These are phyloP conservation scores for Quercus mongolica DNA, from an alignment of 306 rosid species.

Conservation along the genomic window DNA sequence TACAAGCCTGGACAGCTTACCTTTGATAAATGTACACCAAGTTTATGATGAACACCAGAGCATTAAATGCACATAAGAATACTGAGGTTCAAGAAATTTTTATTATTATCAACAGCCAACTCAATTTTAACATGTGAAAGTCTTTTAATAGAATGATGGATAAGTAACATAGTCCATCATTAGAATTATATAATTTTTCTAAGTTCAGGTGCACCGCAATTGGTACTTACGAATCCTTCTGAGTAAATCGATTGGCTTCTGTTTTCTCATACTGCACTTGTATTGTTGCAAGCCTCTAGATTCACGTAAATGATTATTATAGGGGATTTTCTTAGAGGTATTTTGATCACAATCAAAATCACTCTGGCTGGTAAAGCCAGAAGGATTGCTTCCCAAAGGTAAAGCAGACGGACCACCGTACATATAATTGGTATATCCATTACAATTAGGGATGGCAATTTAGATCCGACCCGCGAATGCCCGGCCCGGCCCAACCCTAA, in stretches of 20 bases:
- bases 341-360: conserved; percentile 25
- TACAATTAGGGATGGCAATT: neutral
- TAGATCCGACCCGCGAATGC: too few relatives aligned
- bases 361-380: conserved; percentile 17
- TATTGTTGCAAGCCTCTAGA: conserved; percentile 47
- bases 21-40: conserved; percentile 83
- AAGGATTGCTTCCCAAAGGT: conserved; percentile 24
- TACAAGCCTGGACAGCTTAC: conserved; percentile 35
- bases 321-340: conserved; percentile 23
- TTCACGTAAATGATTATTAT: conserved; percentile 11
- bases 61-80: conserved; percentile 78
- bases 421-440: conserved; percentile 19
- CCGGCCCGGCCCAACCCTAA: too few relatives aligned
- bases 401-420: conserved; percentile 41
- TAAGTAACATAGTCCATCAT: rapidly evolving
- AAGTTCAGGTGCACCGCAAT: conserved; percentile 78
- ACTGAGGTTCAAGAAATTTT: conserved; percentile 61
- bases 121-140: too few relatives aligned
- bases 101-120: too few relatives aligned
- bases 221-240: conserved; percentile 63
- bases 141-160: too few relatives aligned
- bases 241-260: conserved; percentile 66
- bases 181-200: too few relatives aligned
- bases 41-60: conserved; percentile 84
- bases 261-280: conserved; percentile 29